These are phyloP conservation scores for Malassezia caprae DNA, from an alignment of 1,284 basidiomycete genomes.

Conservation along the genomic window DNA sequence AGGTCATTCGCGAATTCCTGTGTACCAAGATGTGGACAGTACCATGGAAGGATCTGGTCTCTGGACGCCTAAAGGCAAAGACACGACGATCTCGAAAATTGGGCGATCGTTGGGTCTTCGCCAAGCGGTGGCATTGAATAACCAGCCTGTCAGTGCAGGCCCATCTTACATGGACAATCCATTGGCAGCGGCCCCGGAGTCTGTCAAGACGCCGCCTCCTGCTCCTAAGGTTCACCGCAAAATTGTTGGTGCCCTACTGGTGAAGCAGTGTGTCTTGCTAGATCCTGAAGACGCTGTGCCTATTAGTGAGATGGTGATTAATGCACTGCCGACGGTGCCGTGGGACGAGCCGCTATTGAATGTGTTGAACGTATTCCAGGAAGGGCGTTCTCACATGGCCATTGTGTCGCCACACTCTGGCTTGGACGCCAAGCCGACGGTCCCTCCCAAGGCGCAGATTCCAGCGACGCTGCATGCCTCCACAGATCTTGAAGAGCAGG, in stretches of 20 bases:
- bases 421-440: constrained; percentile 10
- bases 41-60: constrained; percentile 1
- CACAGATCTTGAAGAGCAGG: neutral
- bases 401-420: constrained; percentile 56
- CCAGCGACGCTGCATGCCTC: neutral
- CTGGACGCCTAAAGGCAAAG: constrained; percentile 1
- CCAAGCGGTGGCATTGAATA: neutral
- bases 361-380: constrained; percentile 80
- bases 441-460: constrained; percentile 5
- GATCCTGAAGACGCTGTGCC: constrained; percentile 62
- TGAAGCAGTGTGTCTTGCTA: constrained; percentile 75
- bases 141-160: neutral
- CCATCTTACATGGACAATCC: neutral
- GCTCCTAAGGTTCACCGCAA: constrained; percentile 48
- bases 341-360: constrained; percentile 74
- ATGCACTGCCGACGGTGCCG: constrained; percentile 74
- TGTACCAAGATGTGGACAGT: constrained; percentile 51
- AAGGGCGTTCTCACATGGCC: constrained; percentile 81
- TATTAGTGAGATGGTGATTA: constrained; percentile 50
- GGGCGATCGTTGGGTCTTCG: neutral
- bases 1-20: constrained; percentile 60
- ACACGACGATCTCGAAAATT: neutral
- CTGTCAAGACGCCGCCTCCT: neutral
- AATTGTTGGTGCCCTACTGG: constrained; percentile 68
- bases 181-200: neutral